Evolutionary conservation across 441 rosid species (phyloP), one percentile per base, ranked within the genome.

Genomic region (Corymbia citriodora): DNA sequence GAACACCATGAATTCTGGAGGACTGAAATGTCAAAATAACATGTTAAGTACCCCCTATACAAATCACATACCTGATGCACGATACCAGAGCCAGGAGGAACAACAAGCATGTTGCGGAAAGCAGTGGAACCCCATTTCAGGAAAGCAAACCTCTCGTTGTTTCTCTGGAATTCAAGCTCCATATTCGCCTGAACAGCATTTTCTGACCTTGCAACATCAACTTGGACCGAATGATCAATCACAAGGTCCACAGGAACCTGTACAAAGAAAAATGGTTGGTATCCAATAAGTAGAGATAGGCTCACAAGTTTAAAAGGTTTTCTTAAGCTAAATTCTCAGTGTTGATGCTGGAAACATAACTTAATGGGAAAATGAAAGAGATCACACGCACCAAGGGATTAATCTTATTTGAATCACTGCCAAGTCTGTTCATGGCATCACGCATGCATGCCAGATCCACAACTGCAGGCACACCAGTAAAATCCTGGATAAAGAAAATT

Each of bases 181-280:
- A 98, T 98, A 88, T 98, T 98, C 48, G 96, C 98, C 91, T 98
- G 98, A 89, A 97, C 99, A 55, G 99, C 99, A 87, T 97, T 98
- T 93, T 96, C 99, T 86, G 99, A 95, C 91, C 99, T 93, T 88
- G 99, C 92, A 82, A 98, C 99, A 92, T 98, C 99, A 92, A 98
- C 99, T 94, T 98, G 99, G 91, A 98, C 99, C 1, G 99, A 98
- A 93, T 98, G 99, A 90, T 98, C 99, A 93, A 98, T 95, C 81
- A 98, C 99, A 49, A 98, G 98, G 95, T 97, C 99, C n/a, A 97
- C 99, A 36, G 99, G 99, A 94, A 98, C 99, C 99, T 97, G 96
- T 89, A 92, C 54, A 33, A 90, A 88, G 61, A 88, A 79, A 48
- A 40, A 79, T 8, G 1, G n/a, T 63, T 13, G 29, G 33, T 29